Conservation (phyloP, 2,329 filamentous ascomycete species). For the Trichoderma harzianum region DNA sequence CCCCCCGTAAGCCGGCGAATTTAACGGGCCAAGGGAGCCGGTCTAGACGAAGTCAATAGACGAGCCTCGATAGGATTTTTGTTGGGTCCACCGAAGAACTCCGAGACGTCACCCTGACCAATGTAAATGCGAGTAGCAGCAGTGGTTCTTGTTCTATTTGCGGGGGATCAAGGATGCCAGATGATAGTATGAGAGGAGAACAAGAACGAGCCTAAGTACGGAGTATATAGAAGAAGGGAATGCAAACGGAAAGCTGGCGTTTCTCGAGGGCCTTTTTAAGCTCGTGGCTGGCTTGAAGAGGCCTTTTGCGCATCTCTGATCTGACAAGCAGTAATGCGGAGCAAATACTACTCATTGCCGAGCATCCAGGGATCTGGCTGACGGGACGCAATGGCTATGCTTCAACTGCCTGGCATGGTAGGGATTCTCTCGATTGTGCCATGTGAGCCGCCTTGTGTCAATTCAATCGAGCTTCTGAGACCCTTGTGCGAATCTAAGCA, state of each 20-base stretch:
- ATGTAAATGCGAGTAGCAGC: background rate
- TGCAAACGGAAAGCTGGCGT: background rate
- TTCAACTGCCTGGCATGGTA: background rate
- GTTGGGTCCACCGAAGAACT: background rate
- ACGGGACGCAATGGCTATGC: background rate
- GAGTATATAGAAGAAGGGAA: background rate
- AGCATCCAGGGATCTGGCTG: slow-evolving; percentile 5
- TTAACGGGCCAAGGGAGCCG: background rate
- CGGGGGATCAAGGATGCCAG: background rate
- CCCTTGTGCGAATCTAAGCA: background rate
- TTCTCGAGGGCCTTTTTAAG: background rate
- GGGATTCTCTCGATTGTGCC: background rate
- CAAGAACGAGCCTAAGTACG: background rate
- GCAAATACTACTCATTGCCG: background rate
- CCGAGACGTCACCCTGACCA: background rate
- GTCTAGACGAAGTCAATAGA: background rate
- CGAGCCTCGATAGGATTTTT: slow-evolving; percentile 1
- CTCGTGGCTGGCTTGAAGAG: background rate
- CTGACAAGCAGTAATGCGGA: background rate
- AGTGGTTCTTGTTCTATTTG: background rate
- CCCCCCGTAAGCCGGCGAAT: background rate
- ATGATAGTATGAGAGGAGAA: background rate
- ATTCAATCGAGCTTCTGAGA: background rate
- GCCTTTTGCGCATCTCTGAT: background rate
- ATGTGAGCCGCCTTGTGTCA: background rate